These are phyloP conservation scores for Trichothecium sympodiale DNA, from an alignment of 2,329 filamentous ascomycete genomes.

Conservation along the genomic window DNA sequence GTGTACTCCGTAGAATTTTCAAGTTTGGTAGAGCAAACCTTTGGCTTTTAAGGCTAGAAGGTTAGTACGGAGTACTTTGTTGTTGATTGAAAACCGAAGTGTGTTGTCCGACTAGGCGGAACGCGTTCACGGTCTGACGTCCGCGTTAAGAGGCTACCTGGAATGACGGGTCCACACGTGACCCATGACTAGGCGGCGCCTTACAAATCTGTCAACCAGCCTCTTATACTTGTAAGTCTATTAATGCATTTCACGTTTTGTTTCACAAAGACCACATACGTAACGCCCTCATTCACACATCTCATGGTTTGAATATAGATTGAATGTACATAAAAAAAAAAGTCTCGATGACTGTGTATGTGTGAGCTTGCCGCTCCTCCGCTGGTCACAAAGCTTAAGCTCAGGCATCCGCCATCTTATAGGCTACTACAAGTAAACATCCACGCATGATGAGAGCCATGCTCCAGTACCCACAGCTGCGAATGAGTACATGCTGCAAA, in stretches of 20 bases:
- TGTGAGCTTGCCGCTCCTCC: background rate
- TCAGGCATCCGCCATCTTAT: no score
- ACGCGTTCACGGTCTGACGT: constrained; percentile 11
- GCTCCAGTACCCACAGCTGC: background rate
- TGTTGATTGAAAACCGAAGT: background rate
- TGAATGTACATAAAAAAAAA: background rate
- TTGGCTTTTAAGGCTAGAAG: no score
- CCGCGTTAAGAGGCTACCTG: constrained; percentile 5
- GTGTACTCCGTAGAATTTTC: no score
- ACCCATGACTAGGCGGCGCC: constrained; percentile 4
- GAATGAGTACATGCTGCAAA: background rate
- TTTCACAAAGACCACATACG: no score
- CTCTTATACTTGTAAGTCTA: no score
- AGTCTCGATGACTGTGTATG: background rate
- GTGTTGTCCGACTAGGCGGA: background rate
- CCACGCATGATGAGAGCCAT: background rate
- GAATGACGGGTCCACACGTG: constrained; percentile 20
- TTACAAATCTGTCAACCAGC: no score
- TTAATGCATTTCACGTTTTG: no score
- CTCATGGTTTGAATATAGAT: background rate
- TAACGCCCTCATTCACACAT: no score
- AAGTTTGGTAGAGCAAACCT: no score
- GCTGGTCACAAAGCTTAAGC: background rate
- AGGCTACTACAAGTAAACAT: no score
- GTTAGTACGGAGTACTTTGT: no score